Percentiles rank a stretch among this genome's conserved stretches.
Evolutionary conservation across 129 eudicot genomes (phyloP).

Genomic region (Arctium lappa): DNA sequence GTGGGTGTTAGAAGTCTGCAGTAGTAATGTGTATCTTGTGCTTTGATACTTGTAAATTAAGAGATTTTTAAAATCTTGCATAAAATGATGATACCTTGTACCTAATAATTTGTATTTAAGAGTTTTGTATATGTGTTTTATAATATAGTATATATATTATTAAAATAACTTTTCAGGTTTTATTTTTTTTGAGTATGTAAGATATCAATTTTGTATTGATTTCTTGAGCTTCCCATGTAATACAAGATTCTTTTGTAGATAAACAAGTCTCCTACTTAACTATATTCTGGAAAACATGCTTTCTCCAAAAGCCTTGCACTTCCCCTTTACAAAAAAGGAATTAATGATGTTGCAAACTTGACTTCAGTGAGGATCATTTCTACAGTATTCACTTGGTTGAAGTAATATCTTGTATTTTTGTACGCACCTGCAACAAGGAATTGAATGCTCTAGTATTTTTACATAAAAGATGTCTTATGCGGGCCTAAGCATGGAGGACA

Average conservation of each 20-base stretch:
- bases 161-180: too few relatives aligned
- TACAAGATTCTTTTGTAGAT: not conserved
- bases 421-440: not conserved
- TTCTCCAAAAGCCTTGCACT: not conserved
- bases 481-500: not conserved
- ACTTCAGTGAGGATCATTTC: not conserved
- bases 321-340: not conserved
- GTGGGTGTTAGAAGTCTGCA: too few relatives aligned
- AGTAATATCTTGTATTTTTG: not conserved
- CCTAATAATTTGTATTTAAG: too few relatives aligned
- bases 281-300: not conserved
- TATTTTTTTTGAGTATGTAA: too few relatives aligned
- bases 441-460: not conserved
- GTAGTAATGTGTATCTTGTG: too few relatives aligned
- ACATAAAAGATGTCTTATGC: not conserved
- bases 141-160: too few relatives aligned
- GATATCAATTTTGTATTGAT: not conserved
- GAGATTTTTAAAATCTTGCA: too few relatives aligned
- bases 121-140: too few relatives aligned
- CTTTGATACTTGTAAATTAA: too few relatives aligned
- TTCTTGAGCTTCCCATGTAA: not conserved
- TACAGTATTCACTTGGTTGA: not conserved
- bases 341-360: not conserved
- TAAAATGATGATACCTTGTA: too few relatives aligned
- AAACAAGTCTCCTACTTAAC: not conserved